Base-by-base conservation (phyloP, 2,329 filamentous ascomycete genomes). In the Apiospora pterosperma region DNA sequence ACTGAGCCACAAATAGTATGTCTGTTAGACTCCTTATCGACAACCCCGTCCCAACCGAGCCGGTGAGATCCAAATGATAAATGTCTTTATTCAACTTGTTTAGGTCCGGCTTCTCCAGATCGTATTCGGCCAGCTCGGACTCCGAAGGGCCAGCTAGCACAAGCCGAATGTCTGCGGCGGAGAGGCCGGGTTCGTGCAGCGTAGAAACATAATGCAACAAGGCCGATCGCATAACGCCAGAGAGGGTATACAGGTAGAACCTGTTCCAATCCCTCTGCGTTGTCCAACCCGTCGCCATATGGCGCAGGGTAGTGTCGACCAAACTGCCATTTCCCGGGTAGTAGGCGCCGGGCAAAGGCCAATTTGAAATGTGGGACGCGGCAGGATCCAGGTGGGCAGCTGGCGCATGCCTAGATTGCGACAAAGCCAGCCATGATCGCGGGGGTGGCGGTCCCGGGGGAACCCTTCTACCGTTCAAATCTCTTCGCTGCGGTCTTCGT, bases 401-500 rank as follows among this genome's bases (percentile, higher is more conserved):
- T 8, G 69, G 64, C 6, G 74, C 74, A 67, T 74, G 75, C 25
- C 69, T 67, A 39, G 72, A 73, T 39, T 73, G 72, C 2, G 76
- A 77, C 64, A 73, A 69, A 65, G 77, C 68, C 64, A 81, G 73
- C 87, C 87, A 90, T 71, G 85, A 88, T 41, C 80, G 79, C 2
- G 87, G 87, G 25, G 87, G 82, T 31, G 86, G 81, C 25, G 87
- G 87, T 0, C 87, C 87, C 2, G 87, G 80, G 11, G 87, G 86
- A 23, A 82, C 75, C 63, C 85, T 80, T 64, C 82, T 79, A 21
- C 85, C 85, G 71, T 78, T 75, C 19, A 73, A 73, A 69, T 84
- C 84, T 48, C 82, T 76, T 62, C 81, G 78, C 65, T 72, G 72
- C 28, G 76, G 77, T 52, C 81, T 78, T 64, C 85, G 80, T 31